These are phyloP conservation scores for Breynia disticha DNA, from an alignment of 441 rosid species.

Conservation along the genomic window DNA sequence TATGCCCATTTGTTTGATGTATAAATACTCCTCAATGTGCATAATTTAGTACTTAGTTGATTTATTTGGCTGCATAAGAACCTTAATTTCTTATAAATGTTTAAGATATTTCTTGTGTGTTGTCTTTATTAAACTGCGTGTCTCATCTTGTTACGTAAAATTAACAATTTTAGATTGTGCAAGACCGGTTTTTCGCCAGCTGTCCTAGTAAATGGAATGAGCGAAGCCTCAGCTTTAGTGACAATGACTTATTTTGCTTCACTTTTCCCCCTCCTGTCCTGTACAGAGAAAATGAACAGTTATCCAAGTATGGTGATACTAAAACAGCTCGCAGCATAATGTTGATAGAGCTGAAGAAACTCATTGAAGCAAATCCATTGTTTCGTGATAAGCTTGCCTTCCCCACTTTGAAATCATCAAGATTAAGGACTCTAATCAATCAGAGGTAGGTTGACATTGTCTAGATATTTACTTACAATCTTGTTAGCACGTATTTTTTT, in stretches of 20 bases:
- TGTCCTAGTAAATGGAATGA: no score
- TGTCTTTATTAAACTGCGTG: no score
- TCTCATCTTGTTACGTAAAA: no score
- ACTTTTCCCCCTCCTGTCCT: slow-evolving; percentile 2
- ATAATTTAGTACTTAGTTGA: no score
- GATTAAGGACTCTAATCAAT: slow-evolving; percentile 82
- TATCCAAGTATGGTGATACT: slow-evolving; percentile 82
- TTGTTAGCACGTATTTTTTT: not conserved
- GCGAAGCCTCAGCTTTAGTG: slow-evolving; percentile 1
- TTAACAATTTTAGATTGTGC: no score
- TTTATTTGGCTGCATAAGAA: no score
- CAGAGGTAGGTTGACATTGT: slow-evolving; percentile 51
- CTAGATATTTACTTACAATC: not conserved
- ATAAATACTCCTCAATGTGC: no score
- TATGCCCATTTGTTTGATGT: no score
- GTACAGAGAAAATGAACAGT: slow-evolving; percentile 84
- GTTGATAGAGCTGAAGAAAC: slow-evolving; percentile 70
- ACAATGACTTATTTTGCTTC: not conserved
- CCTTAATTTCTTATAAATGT: no score
- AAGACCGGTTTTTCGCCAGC: no score
- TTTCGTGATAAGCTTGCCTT: slow-evolving; percentile 74
- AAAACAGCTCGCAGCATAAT: slow-evolving; percentile 72
- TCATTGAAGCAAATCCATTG: slow-evolving; percentile 82
- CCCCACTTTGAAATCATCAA: slow-evolving; percentile 69
- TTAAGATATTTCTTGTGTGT: no score